Base-by-base conservation (phyloP, 208 protist species). In the Leishmania lainsoni region DNA sequence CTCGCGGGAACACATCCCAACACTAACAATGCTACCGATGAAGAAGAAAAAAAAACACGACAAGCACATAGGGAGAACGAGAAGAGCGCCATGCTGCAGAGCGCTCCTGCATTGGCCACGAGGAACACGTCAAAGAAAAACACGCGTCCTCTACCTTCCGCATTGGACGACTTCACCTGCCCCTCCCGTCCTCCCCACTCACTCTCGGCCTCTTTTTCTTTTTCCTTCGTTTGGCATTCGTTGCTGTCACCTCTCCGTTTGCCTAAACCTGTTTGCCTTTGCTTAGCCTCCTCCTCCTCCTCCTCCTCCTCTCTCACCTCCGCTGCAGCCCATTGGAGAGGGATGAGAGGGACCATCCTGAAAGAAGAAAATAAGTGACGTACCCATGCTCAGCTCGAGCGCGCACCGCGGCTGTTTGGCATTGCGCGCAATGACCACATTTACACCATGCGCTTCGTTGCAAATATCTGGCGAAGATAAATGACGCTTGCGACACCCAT, bases 401-500 rank as follows among this genome's bases (percentile, higher is more conserved):
- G 10, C 32, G 45, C 69, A 26, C 39, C 8, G 8, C 51, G 48
- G 48, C 4, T 52, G 12, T 22, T 48, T 26, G 9, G 17, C 74
- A 59, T 65, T 14, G 16, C 32, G 29, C 56, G 20, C 29, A 39
- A 39, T 59, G 66, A 22, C 5, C n/a, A 5, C 8, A 45, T 12
- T 81, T 92, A 96, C 32, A 98, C 93, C 76, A 91, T 84, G 48
- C 93, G 90, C 81, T 93, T 93, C 69, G 85, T 93, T 61, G 85
- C 91, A 72, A 98, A 97, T 69, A 96, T 90, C 14, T 81, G 78
- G 32, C 85, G 79, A n/a, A 98, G 76, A 76, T 95, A 96, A 52
- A 91, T 77, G n/a, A 98, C 81, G 72, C 95, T 96, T 3, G 86
- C 86, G 52, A 93, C 83, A 52, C 89, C 83, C 90, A 97, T 95